A percentile compares a stretch with the other conserved stretches of the same genome.
Evolutionary conservation across 495 filamentous ascomycete genomes (phyloP).

Genomic region (Talaromyces nanjingensis): DNA sequence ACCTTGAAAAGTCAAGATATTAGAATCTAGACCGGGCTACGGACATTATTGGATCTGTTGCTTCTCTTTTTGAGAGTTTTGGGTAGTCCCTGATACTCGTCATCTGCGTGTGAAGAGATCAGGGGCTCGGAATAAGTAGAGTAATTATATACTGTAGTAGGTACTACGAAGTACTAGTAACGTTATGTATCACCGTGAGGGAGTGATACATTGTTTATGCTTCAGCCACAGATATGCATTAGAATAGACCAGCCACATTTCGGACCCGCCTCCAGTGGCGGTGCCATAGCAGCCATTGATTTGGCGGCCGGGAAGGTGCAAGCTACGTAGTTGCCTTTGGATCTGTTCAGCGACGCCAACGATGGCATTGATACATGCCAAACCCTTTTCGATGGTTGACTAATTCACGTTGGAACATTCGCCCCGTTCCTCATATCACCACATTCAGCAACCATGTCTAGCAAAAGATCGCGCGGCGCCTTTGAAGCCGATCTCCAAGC

Average conservation of each 20-base stretch:
- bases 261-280: background rate
- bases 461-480: constrained; percentile 69
- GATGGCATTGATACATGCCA: background rate
- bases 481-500: constrained; percentile 72
- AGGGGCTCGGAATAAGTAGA: too few relatives aligned
- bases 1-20: background rate
- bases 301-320: background rate
- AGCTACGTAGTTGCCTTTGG: background rate
- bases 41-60: background rate
- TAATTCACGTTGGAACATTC: background rate
- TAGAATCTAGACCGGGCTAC: background rate
- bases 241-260: background rate
- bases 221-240: background rate
- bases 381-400: constrained; percentile 2
- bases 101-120: background rate
- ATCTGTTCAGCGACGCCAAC: background rate
- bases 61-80: background rate
- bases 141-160: background rate
- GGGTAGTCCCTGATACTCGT: background rate
- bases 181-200: too few relatives aligned
- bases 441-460: constrained; percentile 49
- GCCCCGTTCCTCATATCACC: background rate
- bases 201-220: background rate
- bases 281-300: background rate
- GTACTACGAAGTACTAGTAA: background rate